phyloP scores from a whole-genome alignment of 768 basidiomycete genomes.

The Suillus paluster region DNA sequence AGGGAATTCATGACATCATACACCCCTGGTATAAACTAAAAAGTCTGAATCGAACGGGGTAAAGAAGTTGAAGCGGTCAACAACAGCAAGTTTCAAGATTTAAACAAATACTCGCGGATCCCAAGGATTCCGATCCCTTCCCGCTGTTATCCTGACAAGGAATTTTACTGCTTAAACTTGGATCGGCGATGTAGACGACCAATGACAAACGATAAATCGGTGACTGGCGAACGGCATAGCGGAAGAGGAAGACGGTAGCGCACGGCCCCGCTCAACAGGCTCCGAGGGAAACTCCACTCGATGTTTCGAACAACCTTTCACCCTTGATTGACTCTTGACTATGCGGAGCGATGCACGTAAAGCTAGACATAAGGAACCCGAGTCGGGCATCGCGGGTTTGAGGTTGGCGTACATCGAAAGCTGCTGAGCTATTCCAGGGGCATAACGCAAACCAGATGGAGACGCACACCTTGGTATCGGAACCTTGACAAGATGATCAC shows the following conservation, averaged over 20 bases:
- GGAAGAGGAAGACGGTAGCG: not conserved
- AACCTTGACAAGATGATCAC: no score
- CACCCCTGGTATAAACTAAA: not conserved
- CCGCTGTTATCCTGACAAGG: not conserved
- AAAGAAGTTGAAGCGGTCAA: not conserved
- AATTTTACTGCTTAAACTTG: not conserved
- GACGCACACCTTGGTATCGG: no score
- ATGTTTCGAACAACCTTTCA: not conserved
- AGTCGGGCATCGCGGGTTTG: not conserved
- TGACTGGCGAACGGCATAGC: not conserved
- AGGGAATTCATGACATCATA: not conserved
- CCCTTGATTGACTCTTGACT: no score
- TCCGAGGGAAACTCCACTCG: not conserved
- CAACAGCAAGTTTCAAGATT: not conserved
- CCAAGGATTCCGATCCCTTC: not conserved
- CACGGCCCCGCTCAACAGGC: not conserved
- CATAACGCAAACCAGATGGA: no score
- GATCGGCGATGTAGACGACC: not conserved
- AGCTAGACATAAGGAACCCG: not conserved
- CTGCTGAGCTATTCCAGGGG: no score
- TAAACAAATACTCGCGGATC: not conserved
- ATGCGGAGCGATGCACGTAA: not conserved
- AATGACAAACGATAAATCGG: not conserved
- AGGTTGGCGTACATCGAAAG: not conserved
- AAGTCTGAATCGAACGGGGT: not conserved